Evolutionary conservation across 352 stramenopile genomes (phyloP).

Genomic region (Thraustochytrium aureum): DNA sequence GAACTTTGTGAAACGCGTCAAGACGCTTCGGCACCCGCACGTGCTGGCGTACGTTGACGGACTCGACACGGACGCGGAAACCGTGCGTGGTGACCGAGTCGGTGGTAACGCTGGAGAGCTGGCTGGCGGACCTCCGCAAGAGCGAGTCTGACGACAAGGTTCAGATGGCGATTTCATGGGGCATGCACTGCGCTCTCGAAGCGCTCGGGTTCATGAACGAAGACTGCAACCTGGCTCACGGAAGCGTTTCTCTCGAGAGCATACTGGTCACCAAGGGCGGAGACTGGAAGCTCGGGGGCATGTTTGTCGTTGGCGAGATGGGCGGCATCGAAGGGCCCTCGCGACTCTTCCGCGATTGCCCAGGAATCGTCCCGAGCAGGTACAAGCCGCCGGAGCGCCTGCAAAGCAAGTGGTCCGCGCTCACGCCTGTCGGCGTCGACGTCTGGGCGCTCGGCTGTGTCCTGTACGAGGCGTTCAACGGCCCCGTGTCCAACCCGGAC

Average conservation of each 20-base stretch:
- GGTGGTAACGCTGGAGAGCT: slow-evolving; percentile 81
- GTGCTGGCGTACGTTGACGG: slow-evolving; percentile 80
- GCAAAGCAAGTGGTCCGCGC: slow-evolving; percentile 58
- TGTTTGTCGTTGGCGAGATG: slow-evolving; percentile 77
- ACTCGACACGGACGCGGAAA: slow-evolving; percentile 72
- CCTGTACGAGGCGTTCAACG: slow-evolving; percentile 74
- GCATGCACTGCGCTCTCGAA: slow-evolving; percentile 83
- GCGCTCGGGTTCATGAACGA: slow-evolving; percentile 89
- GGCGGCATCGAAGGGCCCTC: slow-evolving; percentile 62
- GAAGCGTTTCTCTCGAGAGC: slow-evolving; percentile 77
- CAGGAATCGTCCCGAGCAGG: slow-evolving; percentile 59
- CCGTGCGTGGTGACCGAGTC: slow-evolving; percentile 91
- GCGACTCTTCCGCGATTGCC: slow-evolving; percentile 73
- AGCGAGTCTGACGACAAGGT: slow-evolving; percentile 67
- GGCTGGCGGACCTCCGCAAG: slow-evolving; percentile 71
- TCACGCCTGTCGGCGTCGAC: slow-evolving; percentile 64
- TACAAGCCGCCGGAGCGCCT: slow-evolving; percentile 73
- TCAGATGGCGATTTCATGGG: slow-evolving; percentile 85
- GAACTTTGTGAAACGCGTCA: slow-evolving; percentile 84
- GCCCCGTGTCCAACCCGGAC: slow-evolving; percentile 62
- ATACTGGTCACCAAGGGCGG: slow-evolving; percentile 91
- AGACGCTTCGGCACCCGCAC: slow-evolving; percentile 90
- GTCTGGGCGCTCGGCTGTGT: slow-evolving; percentile 71
- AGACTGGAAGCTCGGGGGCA: slow-evolving; percentile 94
- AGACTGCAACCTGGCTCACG: slow-evolving; percentile 90